Evolutionary conservation across 768 basidiomycete species (phyloP).

Genomic region (Mycena galopus): DNA sequence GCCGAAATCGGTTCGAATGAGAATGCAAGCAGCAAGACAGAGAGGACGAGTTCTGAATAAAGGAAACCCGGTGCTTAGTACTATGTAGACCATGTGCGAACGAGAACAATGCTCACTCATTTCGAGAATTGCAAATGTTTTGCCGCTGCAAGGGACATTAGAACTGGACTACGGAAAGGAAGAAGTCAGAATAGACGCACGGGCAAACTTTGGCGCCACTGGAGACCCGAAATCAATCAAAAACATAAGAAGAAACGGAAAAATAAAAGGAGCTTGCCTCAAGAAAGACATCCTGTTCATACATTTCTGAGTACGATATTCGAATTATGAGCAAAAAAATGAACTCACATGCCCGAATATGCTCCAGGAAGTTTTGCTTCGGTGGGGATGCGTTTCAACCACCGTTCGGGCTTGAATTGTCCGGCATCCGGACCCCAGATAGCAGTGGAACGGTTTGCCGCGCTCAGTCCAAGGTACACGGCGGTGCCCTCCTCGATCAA

Average conservation of each 20-base stretch:
- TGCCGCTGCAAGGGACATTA: slow-evolving; percentile 40
- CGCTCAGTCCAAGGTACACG: slow-evolving; percentile 47
- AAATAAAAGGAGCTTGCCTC: no score
- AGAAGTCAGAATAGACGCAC: slow-evolving; percentile 43
- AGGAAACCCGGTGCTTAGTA: background rate
- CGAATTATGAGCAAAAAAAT: slow-evolving; percentile 51
- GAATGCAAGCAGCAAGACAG: slow-evolving; percentile 40
- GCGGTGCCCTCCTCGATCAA: slow-evolving; percentile 53
- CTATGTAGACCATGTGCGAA: no score
- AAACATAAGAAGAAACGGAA: no score
- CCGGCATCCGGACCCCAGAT: slow-evolving; percentile 63
- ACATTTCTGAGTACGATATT: slow-evolving; percentile 43
- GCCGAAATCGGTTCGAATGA: slow-evolving; percentile 36
- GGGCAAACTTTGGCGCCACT: slow-evolving; percentile 60
- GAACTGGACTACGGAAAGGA: slow-evolving; percentile 25
- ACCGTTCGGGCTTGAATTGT: slow-evolving; percentile 66
- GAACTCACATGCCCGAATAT: slow-evolving; percentile 16
- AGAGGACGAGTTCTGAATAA: slow-evolving; percentile 41
- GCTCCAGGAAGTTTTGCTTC: slow-evolving; percentile 37
- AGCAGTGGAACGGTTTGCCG: slow-evolving; percentile 52
- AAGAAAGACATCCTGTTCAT: slow-evolving; percentile 59
- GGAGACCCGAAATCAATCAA: no score
- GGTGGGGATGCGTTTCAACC: slow-evolving; percentile 49
- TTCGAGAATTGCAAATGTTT: slow-evolving; percentile 54
- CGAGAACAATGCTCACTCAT: slow-evolving; percentile 45